Conservation (phyloP, 148 eudicot species). For the Rhododendron griersonianum region DNA sequence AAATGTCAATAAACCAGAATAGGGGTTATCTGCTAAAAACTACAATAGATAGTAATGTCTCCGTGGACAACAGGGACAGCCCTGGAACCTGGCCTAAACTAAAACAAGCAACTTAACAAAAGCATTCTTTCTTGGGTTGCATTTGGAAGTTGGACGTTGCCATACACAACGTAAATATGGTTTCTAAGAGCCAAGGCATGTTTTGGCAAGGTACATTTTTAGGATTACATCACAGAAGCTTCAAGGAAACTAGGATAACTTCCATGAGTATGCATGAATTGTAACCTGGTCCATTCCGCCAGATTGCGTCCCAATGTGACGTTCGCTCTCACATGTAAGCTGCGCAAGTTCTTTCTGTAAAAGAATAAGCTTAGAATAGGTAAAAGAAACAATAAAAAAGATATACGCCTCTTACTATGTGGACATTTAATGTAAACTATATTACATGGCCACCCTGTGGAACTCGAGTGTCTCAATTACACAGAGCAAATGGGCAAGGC, state of each 20-base stretch:
- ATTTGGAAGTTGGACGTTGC: not conserved
- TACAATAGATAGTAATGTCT: not conserved
- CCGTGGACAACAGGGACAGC: not conserved
- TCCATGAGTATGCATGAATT: not conserved
- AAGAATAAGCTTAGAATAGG: not conserved
- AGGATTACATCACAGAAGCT: not conserved
- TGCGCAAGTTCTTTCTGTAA: conserved; percentile 95
- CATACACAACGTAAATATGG: not conserved
- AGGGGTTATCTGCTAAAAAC: not conserved
- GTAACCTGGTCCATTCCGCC: conserved; percentile 98
- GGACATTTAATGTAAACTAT: not conserved
- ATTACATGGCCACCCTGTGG: not conserved
- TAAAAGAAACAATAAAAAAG: not conserved
- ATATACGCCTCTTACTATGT: not conserved
- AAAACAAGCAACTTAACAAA: not conserved
- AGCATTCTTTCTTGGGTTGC: not conserved
- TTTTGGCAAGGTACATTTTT: not conserved
- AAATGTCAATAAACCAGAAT: not conserved
- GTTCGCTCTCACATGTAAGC: conserved; percentile 89
- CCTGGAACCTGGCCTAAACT: not conserved
- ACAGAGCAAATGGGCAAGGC: not conserved
- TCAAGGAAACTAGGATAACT: not conserved
- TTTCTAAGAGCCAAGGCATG: not conserved
- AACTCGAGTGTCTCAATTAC: not conserved
- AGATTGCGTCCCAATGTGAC: conserved; percentile 95